phyloP scores from a whole-genome alignment of 345 rosid genomes.

The Citrus inodora region DNA sequence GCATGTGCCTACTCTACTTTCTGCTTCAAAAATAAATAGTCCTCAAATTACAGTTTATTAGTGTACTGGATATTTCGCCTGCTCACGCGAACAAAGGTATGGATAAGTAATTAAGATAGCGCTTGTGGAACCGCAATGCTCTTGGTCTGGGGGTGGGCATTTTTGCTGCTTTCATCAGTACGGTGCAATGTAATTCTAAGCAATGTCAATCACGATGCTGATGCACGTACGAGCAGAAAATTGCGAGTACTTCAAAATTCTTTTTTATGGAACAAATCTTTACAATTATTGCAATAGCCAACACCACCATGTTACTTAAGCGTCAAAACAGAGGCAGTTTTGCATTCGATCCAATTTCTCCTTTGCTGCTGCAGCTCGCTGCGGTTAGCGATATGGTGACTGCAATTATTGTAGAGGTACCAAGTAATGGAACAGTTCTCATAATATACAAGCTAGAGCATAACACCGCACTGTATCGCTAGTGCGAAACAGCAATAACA shows the following conservation, averaged over 20 bases:
- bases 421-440: background rate
- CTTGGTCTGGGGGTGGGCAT: background rate
- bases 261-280: background rate
- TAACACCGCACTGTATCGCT: background rate
- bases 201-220: background rate
- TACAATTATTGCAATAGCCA: background rate
- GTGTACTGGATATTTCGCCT: no score
- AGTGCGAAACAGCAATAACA: background rate
- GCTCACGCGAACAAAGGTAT: no score
- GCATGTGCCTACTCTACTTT: no score
- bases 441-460: slow-evolving; percentile 14
- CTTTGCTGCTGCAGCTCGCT: background rate
- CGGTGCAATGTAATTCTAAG: background rate
- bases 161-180: background rate
- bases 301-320: background rate
- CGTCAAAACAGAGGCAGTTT: background rate
- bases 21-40: no score
- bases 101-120: no score
- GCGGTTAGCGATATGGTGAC: background rate
- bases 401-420: background rate
- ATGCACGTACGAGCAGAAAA: background rate
- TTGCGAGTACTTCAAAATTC: background rate
- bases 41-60: no score
- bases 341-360: background rate
- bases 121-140: no score